Conservation (phyloP, 108 stramenopile genomes). For the Hondaea fermentalgiana region DNA sequence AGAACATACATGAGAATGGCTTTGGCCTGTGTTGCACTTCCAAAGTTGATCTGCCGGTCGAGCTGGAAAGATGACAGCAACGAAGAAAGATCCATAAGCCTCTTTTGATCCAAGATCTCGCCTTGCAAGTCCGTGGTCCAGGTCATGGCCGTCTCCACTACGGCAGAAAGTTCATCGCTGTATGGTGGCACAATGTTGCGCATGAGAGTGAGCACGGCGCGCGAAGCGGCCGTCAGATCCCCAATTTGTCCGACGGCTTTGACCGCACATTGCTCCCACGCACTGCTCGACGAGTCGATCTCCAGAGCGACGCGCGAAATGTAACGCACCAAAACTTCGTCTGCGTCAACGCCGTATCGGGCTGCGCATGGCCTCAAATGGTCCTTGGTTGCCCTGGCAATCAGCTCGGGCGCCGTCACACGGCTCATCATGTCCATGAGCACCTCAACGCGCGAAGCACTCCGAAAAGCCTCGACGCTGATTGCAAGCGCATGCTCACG, state of each 20-base stretch:
- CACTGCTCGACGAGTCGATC: neutral
- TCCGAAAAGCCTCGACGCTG: neutral
- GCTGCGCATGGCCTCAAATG: neutral
- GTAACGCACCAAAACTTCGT: neutral
- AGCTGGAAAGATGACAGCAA: neutral
- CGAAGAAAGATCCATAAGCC: neutral
- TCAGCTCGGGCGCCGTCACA: neutral
- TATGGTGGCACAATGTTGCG: neutral
- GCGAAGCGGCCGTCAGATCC: neutral
- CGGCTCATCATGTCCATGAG: neutral
- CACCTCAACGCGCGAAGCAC: neutral
- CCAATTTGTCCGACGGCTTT: neutral
- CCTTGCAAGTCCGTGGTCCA: neutral
- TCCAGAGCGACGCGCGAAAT: neutral
- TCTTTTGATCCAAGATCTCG: neutral
- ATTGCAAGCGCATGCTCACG: neutral
- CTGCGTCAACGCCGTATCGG: neutral
- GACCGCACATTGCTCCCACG: neutral
- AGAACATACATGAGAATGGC: constrained; percentile 13
- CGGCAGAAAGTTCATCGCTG: neutral
- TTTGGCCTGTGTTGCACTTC: neutral
- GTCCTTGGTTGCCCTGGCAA: neutral
- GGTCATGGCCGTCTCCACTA: neutral
- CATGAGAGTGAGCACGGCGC: neutral
- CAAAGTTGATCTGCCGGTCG: neutral